Evolutionary conservation across 2,329 filamentous ascomycete species (phyloP), one percentile per base, ranked within the genome.

Genomic region (Aspergillus sp.): DNA sequence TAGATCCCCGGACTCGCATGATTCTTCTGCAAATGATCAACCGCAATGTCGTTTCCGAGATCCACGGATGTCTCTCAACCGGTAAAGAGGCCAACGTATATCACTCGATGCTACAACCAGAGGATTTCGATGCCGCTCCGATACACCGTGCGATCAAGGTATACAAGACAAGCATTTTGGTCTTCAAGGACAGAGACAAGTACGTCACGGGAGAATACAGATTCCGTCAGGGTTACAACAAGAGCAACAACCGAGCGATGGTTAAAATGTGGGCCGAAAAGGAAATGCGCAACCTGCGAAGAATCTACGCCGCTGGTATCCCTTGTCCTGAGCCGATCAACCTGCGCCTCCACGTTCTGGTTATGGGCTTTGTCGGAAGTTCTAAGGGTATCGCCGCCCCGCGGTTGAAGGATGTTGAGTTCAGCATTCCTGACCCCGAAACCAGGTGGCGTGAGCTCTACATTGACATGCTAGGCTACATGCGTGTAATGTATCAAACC

Each of bases 21-120:
- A 93, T 99, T 60, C 80, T 99, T 54, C 82, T 97, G 63, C 91
- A 97, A 78, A 91, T 99, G 84, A 93, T 98, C 79, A 97, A 98
- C 75, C 87, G 91, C 34, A 89, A 91, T 59, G 82, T 93, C 61
- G 87, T 99, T 50, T 90, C 89, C 57, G 93, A 97, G 75, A 88
- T 99, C 51, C 92, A 99, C 73, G 95, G 96, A 47, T 95, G 95
- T 71, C 84, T 99, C 66, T 96, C 91, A 60, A 99, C 95, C 0
- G 95, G 95, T 56, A 99, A 99, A 74, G 95, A 99, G 76, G 95
- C 95, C 59, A 99, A 99, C 73, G 95, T 99, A 24, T 99, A 99
- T 77, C 91, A 96, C 62, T 92, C 93, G 17, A 83, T 96, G 11
- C 83, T 86, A 3, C 79, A 85, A 1, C 79, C 82, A 2, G 75